Evolutionary conservation across 2,329 filamentous ascomycete species (phyloP), one percentile per base, ranked within the genome.

Genomic region (Falciphora oryzae): DNA sequence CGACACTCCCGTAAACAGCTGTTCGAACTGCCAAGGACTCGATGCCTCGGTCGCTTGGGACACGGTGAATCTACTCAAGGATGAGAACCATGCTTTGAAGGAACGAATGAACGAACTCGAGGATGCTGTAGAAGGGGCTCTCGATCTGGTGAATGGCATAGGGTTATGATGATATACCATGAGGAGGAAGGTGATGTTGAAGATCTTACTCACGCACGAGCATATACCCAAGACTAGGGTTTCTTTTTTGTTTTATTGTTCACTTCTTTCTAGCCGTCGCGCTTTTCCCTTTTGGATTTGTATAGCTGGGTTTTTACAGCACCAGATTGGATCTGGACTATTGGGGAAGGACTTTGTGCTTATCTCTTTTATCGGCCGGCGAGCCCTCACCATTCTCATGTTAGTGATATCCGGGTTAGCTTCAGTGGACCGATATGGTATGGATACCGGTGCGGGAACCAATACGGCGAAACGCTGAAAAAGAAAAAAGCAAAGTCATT

Each of bases 1-100:
- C 61, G 71, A 73, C 38, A 69, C 70, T 10, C 66, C 67, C 25
- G 64, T 67, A 8, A 64, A 66, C 13, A 64, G 67, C 29, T 88
- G 86, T 69, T 69, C 73, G 44, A 88, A 87, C 69, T 89, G 87
- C 72, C 74, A 79, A 63, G 85, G 86, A 16, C 81, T 82, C 69
- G 82, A 85, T 63, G 79, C 83, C 16, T 85, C 83, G 67, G 79
- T 85, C 53, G 86, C 86, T 5, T 89, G 86, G 86, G 82, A 89
- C 70, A 87, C 86, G 4, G 86, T 87, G n/a, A 80, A 81, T 63
- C 67, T 88, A 60, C 74, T 89, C 65, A 78, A 84, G 56, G 83
- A 85, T 60, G 87, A 89, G 77, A 89, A 89, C 68, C 82, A 78
- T 70, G 80, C 81, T 11, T 73, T 89, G 62, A 89, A 89, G 76